Conservation (phyloP, 2,329 filamentous ascomycete genomes). For the Arthrobotrys conoides region DNA sequence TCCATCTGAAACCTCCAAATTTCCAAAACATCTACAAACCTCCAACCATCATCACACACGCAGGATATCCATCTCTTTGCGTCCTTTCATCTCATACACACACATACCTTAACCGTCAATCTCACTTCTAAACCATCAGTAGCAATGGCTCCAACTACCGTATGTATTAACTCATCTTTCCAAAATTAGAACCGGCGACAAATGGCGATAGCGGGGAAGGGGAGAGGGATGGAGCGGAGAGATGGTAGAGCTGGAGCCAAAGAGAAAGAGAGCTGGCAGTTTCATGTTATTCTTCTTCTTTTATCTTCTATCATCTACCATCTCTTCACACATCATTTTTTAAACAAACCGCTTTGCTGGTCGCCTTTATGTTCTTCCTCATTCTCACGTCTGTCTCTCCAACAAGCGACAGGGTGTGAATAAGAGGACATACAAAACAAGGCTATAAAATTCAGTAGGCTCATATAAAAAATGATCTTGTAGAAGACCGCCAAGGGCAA, state of each 20-base stretch:
- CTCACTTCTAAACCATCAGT: conserved; percentile 59
- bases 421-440: conserved; percentile 2
- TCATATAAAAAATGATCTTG: conserved; percentile 74
- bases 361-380: conserved; percentile 26
- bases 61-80: conserved; percentile 65
- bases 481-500: conserved; percentile 77
- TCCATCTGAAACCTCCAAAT: conserved; percentile 21
- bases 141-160: conserved; percentile 54
- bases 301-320: conserved; percentile 63
- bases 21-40: conserved; percentile 12
- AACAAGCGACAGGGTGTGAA: not conserved
- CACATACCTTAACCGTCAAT: conserved; percentile 61
- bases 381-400: not conserved
- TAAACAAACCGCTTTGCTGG: conserved; percentile 63
- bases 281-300: not conserved
- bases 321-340: conserved; percentile 67
- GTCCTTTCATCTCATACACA: conserved; percentile 51
- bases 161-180: conserved; percentile 36
- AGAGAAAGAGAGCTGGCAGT: not conserved
- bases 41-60: conserved; percentile 49
- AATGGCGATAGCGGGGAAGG: conserved; percentile 61
- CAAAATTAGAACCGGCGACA: not conserved
- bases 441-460: conserved; percentile 85
- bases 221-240: conserved; percentile 55
- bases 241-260: not conserved